Conservation (phyloP, 2,329 filamentous ascomycete genomes). For the Arthrobotrys sphaeroides region DNA sequence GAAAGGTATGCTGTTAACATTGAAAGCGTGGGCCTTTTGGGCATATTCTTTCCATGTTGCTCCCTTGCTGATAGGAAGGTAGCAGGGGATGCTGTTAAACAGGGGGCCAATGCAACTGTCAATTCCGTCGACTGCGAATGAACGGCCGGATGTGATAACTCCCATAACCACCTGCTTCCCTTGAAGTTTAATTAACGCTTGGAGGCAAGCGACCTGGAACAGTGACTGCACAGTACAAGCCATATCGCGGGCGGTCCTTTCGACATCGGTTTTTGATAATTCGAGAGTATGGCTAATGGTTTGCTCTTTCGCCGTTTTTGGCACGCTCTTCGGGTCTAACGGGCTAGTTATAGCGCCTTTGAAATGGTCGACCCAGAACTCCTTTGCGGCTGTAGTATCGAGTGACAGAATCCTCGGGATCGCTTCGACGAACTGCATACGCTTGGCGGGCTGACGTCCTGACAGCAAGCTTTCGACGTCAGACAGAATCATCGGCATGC, state of each 20-base stretch:
- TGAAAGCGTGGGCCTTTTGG: constrained; percentile 74
- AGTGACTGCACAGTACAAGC: constrained; percentile 82
- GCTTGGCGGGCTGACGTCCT: constrained; percentile 53
- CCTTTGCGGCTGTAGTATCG: constrained; percentile 63
- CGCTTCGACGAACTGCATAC: constrained; percentile 70
- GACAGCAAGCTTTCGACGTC: constrained; percentile 68
- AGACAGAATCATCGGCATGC: constrained; percentile 74
- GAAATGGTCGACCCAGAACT: constrained; percentile 76
- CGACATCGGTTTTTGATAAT: constrained; percentile 63
- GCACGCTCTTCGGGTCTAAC: constrained; percentile 40
- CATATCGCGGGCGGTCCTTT: constrained; percentile 68
- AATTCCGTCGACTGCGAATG: constrained; percentile 72
- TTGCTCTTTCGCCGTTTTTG: constrained; percentile 46
- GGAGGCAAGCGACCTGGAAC: constrained; percentile 77
- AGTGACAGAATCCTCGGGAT: constrained; percentile 75
- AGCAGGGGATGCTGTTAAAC: constrained; percentile 88
- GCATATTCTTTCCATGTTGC: constrained; percentile 71
- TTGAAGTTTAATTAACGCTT: constrained; percentile 68
- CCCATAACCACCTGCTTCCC: constrained; percentile 70
- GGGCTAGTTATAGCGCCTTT: constrained; percentile 10
- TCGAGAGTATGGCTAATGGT: constrained; percentile 21
- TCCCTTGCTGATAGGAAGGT: constrained; percentile 62
- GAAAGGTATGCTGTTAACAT: constrained; percentile 73
- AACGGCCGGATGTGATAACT: constrained; percentile 79
- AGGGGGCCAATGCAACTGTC: constrained; percentile 80